Percentiles rank a stretch among this genome's conserved stretches.
Evolutionary conservation across 345 rosid genomes (phyloP).

Genomic region (Lepidium sativum): DNA sequence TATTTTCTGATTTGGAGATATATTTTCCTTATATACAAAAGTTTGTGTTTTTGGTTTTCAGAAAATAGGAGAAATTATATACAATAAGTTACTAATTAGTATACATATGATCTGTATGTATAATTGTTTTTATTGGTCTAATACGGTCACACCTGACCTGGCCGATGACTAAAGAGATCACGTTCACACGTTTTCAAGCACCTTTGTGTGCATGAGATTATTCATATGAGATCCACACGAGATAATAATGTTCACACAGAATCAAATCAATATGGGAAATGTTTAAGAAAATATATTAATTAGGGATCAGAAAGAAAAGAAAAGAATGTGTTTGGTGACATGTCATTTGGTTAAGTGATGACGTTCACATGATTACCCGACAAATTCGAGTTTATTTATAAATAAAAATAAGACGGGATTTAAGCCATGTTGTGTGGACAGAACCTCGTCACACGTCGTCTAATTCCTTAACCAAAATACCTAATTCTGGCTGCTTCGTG

Average conservation of each 20-base stretch:
- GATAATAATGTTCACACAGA: not conserved
- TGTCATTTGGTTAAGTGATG: not conserved
- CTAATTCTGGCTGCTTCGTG: conserved; percentile 11
- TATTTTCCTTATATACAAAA: not conserved
- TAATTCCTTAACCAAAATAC: conserved; percentile 13
- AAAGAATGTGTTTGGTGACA: not conserved
- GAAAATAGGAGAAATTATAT: not conserved
- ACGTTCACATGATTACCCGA: conserved; percentile 19
- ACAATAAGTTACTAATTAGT: not conserved
- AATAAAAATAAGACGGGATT: not conserved
- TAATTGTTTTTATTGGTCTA: not conserved
- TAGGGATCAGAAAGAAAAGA: not conserved
- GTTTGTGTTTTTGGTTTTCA: no score
- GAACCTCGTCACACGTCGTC: not conserved
- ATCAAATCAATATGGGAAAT: not conserved
- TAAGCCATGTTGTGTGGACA: conserved; percentile 7
- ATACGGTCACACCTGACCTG: conserved; percentile 10
- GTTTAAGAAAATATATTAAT: not conserved
- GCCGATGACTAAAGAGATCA: conserved; percentile 6
- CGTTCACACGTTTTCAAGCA: conserved; percentile 3
- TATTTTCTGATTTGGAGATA: not conserved
- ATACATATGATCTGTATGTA: not conserved
- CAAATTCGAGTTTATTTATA: not conserved
- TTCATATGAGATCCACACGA: not conserved
- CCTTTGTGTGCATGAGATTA: conserved; percentile 4